Evolutionary conservation across 768 basidiomycete species (phyloP).

Genomic region (Ramaria sp.): DNA sequence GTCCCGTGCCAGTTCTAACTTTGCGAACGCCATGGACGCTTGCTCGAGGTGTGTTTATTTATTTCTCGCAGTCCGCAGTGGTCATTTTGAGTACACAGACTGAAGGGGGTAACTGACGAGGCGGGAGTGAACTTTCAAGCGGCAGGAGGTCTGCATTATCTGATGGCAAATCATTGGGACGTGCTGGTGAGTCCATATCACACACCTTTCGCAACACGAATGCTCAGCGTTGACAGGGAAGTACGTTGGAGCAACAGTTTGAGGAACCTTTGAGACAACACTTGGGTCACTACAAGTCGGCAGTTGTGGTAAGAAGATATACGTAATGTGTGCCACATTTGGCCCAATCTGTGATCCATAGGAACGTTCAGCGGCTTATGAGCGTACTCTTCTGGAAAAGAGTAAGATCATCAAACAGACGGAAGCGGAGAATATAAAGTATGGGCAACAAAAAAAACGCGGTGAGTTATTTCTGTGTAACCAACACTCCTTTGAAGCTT

Average conservation of each 20-base stretch:
- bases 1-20: slow-evolving; percentile 73
- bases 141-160: slow-evolving; percentile 79
- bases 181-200: slow-evolving; percentile 51
- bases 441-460: slow-evolving; percentile 53
- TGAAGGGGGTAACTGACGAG: slow-evolving; percentile 75
- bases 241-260: slow-evolving; percentile 77
- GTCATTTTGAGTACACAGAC: slow-evolving; percentile 25
- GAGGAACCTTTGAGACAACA: slow-evolving; percentile 85
- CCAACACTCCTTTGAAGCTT: not conserved
- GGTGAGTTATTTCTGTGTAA: slow-evolving; percentile 39
- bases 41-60: slow-evolving; percentile 55
- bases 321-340: not conserved
- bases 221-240: slow-evolving; percentile 40
- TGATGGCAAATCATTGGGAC: slow-evolving; percentile 89
- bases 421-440: slow-evolving; percentile 73
- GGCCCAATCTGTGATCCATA: slow-evolving; percentile 19
- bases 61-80: not conserved
- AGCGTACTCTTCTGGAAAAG: slow-evolving; percentile 71
- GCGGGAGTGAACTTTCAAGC: slow-evolving; percentile 76
- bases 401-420: slow-evolving; percentile 78
- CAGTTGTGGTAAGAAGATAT: slow-evolving; percentile 46
- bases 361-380: slow-evolving; percentile 82
- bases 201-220: slow-evolving; percentile 6
- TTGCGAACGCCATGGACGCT: slow-evolving; percentile 78
- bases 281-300: slow-evolving; percentile 65